A percentile compares a stretch with the other conserved stretches of the same genome.
These are phyloP conservation scores for Arthrinium puccinioides DNA, from an alignment of 2,329 filamentous ascomycete genomes.

Conservation along the genomic window DNA sequence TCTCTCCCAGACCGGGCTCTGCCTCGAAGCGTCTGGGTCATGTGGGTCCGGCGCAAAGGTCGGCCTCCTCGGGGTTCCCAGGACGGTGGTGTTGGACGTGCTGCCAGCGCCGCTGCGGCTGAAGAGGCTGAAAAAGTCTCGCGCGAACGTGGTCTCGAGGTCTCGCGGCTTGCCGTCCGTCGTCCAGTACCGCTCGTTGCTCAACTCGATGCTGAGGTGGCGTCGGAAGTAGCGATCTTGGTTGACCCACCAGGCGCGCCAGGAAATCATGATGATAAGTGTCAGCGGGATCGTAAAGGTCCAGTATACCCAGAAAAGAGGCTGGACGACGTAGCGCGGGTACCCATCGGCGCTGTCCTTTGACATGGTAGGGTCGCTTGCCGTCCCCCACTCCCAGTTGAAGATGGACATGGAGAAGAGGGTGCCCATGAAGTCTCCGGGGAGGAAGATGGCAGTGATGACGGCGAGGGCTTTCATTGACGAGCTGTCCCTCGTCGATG, in stretches of 20 bases:
- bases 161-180: slow-evolving; percentile 32
- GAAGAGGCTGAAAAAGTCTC: slow-evolving; percentile 32
- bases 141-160: slow-evolving; percentile 32
- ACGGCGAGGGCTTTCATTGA: slow-evolving; percentile 41
- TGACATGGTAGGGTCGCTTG: slow-evolving; percentile 20
- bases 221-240: slow-evolving; percentile 38
- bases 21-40: slow-evolving; percentile 3
- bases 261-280: slow-evolving; percentile 30
- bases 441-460: slow-evolving; percentile 40
- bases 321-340: slow-evolving; percentile 26
- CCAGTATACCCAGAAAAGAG: slow-evolving; percentile 40
- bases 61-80: slow-evolving; percentile 9
- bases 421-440: slow-evolving; percentile 37
- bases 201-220: slow-evolving; percentile 37
- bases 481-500: slow-evolving; percentile 58
- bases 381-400: slow-evolving; percentile 27
- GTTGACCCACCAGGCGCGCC: slow-evolving; percentile 40
- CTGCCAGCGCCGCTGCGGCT: slow-evolving; percentile 15
- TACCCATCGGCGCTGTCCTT: slow-evolving; percentile 20
- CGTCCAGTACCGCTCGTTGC: slow-evolving; percentile 40
- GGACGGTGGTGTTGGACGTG: slow-evolving; percentile 14
- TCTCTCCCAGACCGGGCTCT: slow-evolving; percentile 4
- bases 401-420: slow-evolving; percentile 41
- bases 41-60: slow-evolving; percentile 1
- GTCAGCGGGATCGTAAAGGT: slow-evolving; percentile 35